A percentile compares a stretch with the other conserved stretches of the same genome.
These are phyloP conservation scores for Talaromyces trachyspermus DNA, from an alignment of 495 filamentous ascomycete genomes.

Conservation along the genomic window DNA sequence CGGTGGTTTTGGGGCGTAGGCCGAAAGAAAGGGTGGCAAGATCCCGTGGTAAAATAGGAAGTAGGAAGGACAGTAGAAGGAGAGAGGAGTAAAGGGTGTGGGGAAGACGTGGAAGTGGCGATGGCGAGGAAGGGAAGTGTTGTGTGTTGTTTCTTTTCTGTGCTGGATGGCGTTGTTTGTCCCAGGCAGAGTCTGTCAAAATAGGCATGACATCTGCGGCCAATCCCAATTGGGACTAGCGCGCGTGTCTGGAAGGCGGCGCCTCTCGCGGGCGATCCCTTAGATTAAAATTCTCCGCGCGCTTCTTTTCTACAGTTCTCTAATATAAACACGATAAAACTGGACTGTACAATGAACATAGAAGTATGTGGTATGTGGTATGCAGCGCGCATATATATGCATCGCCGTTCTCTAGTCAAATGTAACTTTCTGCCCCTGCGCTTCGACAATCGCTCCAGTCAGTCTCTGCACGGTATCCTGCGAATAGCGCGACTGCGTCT, in stretches of 20 bases:
- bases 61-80: not conserved
- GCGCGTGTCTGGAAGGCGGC: not conserved
- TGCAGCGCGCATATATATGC: too few species aligned
- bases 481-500: slow-evolving; percentile 26
- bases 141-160: too few species aligned
- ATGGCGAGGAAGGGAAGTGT: not conserved
- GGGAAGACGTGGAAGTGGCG: too few species aligned
- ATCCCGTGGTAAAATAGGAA: too few species aligned
- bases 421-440: slow-evolving; percentile 73
- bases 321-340: too few species aligned
- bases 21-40: not conserved
- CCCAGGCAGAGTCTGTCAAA: too few species aligned
- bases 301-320: too few species aligned
- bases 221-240: slow-evolving; percentile 21
- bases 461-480: slow-evolving; percentile 45
- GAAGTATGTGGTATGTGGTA: too few species aligned
- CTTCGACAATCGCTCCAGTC: slow-evolving; percentile 71
- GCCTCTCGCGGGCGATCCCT: not conserved
- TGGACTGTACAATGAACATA: too few species aligned
- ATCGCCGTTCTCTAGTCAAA: too few species aligned
- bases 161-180: too few species aligned
- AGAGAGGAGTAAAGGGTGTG: not conserved
- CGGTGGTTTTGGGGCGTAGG: not conserved
- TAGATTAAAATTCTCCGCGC: too few species aligned
- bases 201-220: slow-evolving; percentile 27